Evolutionary conservation across 2,329 filamentous ascomycete species (phyloP), one percentile per base, ranked within the genome.

Genomic region (Diaporthe citriasiana): DNA sequence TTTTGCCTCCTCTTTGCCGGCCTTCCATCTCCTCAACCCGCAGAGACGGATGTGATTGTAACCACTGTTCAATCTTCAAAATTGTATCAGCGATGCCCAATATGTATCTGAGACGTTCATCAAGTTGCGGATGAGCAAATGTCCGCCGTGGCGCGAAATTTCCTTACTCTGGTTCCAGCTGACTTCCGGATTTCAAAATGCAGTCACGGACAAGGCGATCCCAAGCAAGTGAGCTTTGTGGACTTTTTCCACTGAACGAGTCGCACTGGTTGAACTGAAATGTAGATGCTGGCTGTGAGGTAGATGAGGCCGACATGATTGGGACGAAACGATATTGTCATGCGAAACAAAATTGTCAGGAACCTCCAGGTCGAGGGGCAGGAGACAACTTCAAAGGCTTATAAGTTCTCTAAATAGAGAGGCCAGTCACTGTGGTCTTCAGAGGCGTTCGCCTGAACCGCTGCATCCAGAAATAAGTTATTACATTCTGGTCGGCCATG

Each of bases 151-250:
- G n/a, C 5, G n/a, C 7, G 2, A 27, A 53, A 53, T 1, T 27
- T 53, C 9, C 50, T 53, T 30, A 53, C 50, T 53, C 50, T 30
- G 50, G 50, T 27, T 53, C 50, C 50, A 53, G n/a, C 50, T 53
- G 9, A 30, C 30, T 53, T 13, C n/a, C 42, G 17, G 42, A 6
- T 12, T 45, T 13, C 47, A n/a, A 17, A 12, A 25, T 25, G 40
- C 17, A 27, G n/a, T 51, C 47, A 12, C 22, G 9, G 22, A 51
- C 47, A 27, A 51, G n/a, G n/a, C 47, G 47, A 51, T 51, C 47
- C 47, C 47, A 51, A 51, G 4, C 3, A 9, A 25, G 3, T 8
- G 47, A 51, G 22, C 10, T 15, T 25, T 27, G n/a, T 51, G 47
- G 47, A 51, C 7, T 27, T 53, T 53, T 15, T 12, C 25, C n/a